Base-by-base conservation (phyloP, 306 rosid species). In the Ormosia semicastrata region DNA sequence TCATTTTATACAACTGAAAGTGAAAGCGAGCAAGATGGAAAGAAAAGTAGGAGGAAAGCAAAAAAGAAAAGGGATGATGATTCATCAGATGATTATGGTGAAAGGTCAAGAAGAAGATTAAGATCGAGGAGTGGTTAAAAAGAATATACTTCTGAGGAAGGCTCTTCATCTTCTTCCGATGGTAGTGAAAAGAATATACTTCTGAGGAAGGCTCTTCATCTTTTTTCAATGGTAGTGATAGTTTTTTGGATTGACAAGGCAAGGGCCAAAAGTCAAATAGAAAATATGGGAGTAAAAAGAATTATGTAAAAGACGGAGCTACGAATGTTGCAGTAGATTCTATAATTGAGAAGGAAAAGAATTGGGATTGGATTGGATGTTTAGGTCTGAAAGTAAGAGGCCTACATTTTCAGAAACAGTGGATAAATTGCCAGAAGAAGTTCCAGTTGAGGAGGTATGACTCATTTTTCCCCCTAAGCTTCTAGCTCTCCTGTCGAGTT, bases 291-390 rank as follows among this genome's bases (percentile, higher is more conserved):
- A 85, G 78, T 83, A 80, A 74, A n/a, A 72, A 49, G 72, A 80
- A 49, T 13, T 81, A 79, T 68, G 75, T 71, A 60, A 79, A 84
- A 72, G 77, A 56, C 8, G 65, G 83, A 79, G 36, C 4, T 72
- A 24, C 73, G 17, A 71, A 82, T 12, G 12, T 17, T 36, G 67
- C 71, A 8, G 85, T 58, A 63, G 74, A 76, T 62, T 58, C 90
- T 34, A 44, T 65, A 29, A 83, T 78, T 65, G 89, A 87, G 66
- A 85, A 40, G 81, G 97, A 94, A 93, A 87, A 81, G 95, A 89
- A 85, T 85, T 90, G 89, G 99, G 99, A 57, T 83, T 93, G 83
- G 94, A 95, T 77, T 95, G 99, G 99, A 95, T 93, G 99, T 95
- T 95, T 72, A 85, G 91, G 86, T 85, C 97, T 77, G 92, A 81